Evolutionary conservation across 2,329 filamentous ascomycete genomes (phyloP).

Genomic region (Fonsecaea erecta): DNA sequence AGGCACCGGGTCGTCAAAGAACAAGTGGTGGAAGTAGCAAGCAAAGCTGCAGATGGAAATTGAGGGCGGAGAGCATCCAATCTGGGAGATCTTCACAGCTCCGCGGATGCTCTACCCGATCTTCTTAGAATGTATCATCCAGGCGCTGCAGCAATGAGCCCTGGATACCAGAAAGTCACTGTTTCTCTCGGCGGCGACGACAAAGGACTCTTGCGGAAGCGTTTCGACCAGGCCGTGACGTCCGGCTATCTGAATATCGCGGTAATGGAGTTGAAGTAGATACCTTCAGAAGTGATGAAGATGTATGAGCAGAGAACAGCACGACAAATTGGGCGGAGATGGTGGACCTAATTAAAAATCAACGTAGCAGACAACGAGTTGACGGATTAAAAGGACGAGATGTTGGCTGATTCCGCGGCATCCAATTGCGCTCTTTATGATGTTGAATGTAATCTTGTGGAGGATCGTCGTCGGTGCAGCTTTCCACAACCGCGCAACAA

Average conservation of each 20-base stretch:
- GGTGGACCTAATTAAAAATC: constrained; percentile 81
- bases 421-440: constrained; percentile 41
- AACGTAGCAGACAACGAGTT: constrained; percentile 90
- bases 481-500: neutral
- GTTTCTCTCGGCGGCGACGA: constrained; percentile 61
- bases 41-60: constrained; percentile 60
- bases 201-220: constrained; percentile 71
- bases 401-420: constrained; percentile 74
- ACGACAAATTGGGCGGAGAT: constrained; percentile 82
- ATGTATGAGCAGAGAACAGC: constrained; percentile 82
- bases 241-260: constrained; percentile 88
- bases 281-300: constrained; percentile 80
- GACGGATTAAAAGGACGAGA: constrained; percentile 69
- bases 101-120: constrained; percentile 52
- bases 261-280: constrained; percentile 75
- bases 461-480: constrained; percentile 14
- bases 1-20: constrained; percentile 58
- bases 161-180: no score
- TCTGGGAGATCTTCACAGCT: constrained; percentile 47
- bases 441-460: constrained; percentile 15
- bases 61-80: constrained; percentile 43
- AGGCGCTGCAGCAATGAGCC: constrained; percentile 52
- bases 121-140: constrained; percentile 47
- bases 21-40: constrained; percentile 61
- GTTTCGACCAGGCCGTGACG: constrained; percentile 72